Base-by-base conservation (phyloP, 2,329 filamentous ascomycete genomes). In the Didymella segeticola region DNA sequence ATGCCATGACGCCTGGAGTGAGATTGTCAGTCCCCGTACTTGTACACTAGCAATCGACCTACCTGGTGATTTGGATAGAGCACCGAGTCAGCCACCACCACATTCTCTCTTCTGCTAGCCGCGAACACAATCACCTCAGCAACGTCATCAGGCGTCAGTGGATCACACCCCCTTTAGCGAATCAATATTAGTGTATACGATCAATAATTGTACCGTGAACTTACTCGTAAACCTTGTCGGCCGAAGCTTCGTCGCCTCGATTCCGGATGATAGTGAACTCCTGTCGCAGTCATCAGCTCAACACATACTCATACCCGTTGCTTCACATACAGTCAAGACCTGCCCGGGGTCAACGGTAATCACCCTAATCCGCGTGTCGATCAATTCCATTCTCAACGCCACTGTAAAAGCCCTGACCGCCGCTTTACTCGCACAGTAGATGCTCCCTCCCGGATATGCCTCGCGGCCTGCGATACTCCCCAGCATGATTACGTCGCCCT, bases 401-500 rank as follows among this genome's bases (percentile, higher is more conserved):
- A 96, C 90, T 0, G 89, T 91, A 76, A 96, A 96, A 58, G 84
- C 88, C 60, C 88, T 84, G 43, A 96, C 86, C 1, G 92, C 91
- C n/a, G 91, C 90, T 78, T 96, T 96, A 58, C 89, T 92, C 2
- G 91, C 89, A 72, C 92, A 96, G 80, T 96, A 96, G 68, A 69
- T 57, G 58, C 87, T 86, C 11, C 91, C 92, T 33, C 91, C 90
- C 1, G 85, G 80, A 74, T 96, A 96, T 19, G 89, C 83, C 64
- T 96, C 91, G 33, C 91, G 83, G 20, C 91, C 92, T 22, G 92
- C 92, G 70, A 96, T 92, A 66, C 88, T 91, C 57, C 92, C 92
- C 67, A 96, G 83, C 71, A 96, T 97, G 79, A 98, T 96, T 71
- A 98, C 90, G 72, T 97, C 93, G 60, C 93, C 93, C 36, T 83